Conservation (phyloP, 805 yeast genomes). For the Schizosaccharomyces japonicus region DNA sequence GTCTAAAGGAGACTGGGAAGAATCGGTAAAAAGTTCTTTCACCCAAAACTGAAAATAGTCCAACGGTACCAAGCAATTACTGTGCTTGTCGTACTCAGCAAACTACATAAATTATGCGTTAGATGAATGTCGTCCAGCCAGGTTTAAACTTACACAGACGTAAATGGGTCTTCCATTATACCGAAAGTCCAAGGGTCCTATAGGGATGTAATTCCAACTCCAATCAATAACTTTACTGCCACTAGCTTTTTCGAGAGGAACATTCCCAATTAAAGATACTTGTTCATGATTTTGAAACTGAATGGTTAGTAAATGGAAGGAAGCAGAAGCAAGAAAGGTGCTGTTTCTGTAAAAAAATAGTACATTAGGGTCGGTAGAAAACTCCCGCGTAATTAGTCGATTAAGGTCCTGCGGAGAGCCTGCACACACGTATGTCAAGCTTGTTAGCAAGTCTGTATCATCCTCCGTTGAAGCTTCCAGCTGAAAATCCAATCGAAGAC, state of each 20-base stretch:
- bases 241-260: neutral
- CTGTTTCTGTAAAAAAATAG: too few species aligned
- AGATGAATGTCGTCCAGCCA: neutral
- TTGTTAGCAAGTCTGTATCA: neutral
- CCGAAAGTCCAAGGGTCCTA: neutral
- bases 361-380: neutral
- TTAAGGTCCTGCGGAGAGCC: neutral
- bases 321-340: neutral
- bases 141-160: neutral
- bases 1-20: neutral
- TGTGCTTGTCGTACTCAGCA: neutral
- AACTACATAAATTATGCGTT: neutral
- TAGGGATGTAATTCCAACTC: neutral
- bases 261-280: neutral
- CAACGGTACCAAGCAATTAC: neutral
- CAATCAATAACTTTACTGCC: neutral
- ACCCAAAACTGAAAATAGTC: neutral
- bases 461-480: neutral
- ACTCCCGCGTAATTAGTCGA: conserved; percentile 1
- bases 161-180: neutral
- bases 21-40: neutral
- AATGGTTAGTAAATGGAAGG: neutral
- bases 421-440: neutral
- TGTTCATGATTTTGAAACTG: neutral
- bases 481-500: neutral